phyloP scores from a whole-genome alignment of 2,329 filamentous ascomycete genomes.

The Paraphoma chrysanthemicola region DNA sequence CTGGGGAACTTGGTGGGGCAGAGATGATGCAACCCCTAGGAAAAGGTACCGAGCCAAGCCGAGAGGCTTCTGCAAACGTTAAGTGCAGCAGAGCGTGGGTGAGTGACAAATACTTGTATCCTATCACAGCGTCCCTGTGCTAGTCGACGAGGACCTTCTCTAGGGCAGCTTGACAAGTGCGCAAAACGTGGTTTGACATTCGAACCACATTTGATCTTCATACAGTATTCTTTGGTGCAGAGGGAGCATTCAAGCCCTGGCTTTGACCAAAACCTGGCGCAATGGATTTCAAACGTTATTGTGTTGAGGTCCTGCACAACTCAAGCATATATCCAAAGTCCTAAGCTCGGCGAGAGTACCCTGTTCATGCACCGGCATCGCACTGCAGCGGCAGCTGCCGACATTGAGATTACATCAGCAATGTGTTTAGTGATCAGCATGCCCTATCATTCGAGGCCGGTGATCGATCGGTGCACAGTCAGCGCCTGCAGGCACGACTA shows the following conservation, averaged over 20 bases:
- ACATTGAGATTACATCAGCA: neutral
- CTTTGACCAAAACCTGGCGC: too few relatives aligned
- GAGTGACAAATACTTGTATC: slow-evolving; percentile 23
- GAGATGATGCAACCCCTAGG: neutral
- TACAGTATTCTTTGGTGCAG: too few relatives aligned
- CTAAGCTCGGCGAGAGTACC: neutral
- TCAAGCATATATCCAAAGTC: neutral
- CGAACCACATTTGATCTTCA: too few relatives aligned
- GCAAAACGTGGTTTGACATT: too few relatives aligned
- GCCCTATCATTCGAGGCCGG: too few relatives aligned
- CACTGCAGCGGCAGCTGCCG: neutral
- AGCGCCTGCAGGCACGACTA: neutral
- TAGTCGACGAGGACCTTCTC: neutral
- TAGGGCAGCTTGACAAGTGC: too few relatives aligned
- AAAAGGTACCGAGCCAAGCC: slow-evolving; percentile 3
- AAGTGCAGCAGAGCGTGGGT: neutral
- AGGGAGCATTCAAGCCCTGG: too few relatives aligned
- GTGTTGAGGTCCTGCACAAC: too few relatives aligned
- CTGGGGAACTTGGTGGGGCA: slow-evolving; percentile 9
- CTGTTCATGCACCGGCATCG: neutral
- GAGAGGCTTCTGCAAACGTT: slow-evolving; percentile 3
- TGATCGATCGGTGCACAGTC: neutral
- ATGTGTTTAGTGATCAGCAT: neutral
- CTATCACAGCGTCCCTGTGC: slow-evolving; percentile 9
- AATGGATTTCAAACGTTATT: too few relatives aligned